phyloP scores from a whole-genome alignment of 2,329 filamentous ascomycete species.

The Aspergillus fructus region DNA sequence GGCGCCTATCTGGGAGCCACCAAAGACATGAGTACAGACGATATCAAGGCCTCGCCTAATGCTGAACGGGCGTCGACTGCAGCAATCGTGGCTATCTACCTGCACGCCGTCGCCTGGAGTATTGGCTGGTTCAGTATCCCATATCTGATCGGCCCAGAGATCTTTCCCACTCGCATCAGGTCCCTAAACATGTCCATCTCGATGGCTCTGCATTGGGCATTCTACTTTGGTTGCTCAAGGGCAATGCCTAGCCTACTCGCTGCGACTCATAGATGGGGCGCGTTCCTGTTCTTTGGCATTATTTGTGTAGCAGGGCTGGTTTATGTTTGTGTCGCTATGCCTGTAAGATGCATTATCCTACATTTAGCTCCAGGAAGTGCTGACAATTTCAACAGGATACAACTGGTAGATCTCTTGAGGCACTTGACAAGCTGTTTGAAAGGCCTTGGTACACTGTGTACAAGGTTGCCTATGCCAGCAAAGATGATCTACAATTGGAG shows the following conservation, averaged over 20 bases:
- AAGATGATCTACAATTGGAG: neutral
- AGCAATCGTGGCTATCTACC: conserved; percentile 46
- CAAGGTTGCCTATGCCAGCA: conserved; percentile 17
- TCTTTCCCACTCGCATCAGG: conserved; percentile 49
- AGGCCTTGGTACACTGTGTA: conserved; percentile 21
- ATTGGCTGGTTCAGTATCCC: conserved; percentile 42
- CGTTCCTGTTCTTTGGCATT: conserved; percentile 22
- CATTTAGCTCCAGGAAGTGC: neutral
- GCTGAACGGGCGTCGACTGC: conserved; percentile 26
- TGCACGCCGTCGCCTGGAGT: conserved; percentile 49
- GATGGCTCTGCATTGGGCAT: conserved; percentile 29
- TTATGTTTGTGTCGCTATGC: conserved; percentile 25
- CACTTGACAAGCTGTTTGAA: conserved; percentile 20
- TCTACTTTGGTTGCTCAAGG: conserved; percentile 15
- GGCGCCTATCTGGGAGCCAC: conserved; percentile 38
- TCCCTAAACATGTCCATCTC: conserved; percentile 45
- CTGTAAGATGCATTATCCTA: conserved; percentile 4
- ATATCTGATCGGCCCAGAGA: conserved; percentile 47
- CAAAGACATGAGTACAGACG: conserved; percentile 7
- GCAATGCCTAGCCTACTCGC: conserved; percentile 24
- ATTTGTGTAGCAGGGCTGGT: conserved; percentile 20
- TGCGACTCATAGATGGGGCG: conserved; percentile 23
- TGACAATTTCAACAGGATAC: conserved; percentile 14
- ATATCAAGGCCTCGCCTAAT: conserved; percentile 19
- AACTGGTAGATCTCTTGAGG: conserved; percentile 20